Evolutionary conservation across 306 rosid genomes (phyloP).

Genomic region (Delonix regia): DNA sequence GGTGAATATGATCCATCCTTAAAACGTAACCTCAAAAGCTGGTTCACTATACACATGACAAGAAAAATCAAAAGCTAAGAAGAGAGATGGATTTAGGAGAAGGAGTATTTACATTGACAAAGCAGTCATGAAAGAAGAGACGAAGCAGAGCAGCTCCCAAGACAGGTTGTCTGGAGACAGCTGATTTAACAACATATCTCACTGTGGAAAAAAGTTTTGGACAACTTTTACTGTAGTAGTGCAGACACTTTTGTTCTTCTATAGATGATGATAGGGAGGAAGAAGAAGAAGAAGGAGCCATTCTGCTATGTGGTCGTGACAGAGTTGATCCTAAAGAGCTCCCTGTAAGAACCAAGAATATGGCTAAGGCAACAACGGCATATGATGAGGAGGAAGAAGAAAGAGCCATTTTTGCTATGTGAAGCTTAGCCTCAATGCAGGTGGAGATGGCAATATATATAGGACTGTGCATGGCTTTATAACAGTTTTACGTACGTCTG

Average conservation of each 20-base stretch:
- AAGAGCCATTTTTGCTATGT: slow-evolving; percentile 37
- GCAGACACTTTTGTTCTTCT: too few species aligned
- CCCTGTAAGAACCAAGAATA: slow-evolving; percentile 44
- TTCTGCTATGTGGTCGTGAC: too few species aligned
- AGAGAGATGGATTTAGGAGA: background rate
- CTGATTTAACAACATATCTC: slow-evolving; percentile 52
- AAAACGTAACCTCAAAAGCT: too few species aligned
- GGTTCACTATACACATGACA: too few species aligned
- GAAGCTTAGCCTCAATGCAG: background rate
- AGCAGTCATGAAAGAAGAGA: slow-evolving; percentile 83
- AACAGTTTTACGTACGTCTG: too few species aligned
- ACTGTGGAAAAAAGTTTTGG: slow-evolving; percentile 51
- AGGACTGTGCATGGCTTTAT: too few species aligned
- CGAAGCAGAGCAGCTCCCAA: slow-evolving; percentile 84
- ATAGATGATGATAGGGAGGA: too few species aligned
- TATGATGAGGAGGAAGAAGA: background rate
- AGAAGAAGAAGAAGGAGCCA: too few species aligned
- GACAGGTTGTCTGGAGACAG: slow-evolving; percentile 59
- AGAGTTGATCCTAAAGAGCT: slow-evolving; percentile 59
- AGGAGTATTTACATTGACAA: slow-evolving; percentile 73
- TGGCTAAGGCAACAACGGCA: background rate
- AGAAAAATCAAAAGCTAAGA: too few species aligned
- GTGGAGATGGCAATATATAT: background rate
- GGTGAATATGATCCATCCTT: too few species aligned
- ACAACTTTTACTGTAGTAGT: slow-evolving; percentile 57